phyloP scores from a whole-genome alignment of 805 yeast genomes.

The Kodamaea laetipori region DNA sequence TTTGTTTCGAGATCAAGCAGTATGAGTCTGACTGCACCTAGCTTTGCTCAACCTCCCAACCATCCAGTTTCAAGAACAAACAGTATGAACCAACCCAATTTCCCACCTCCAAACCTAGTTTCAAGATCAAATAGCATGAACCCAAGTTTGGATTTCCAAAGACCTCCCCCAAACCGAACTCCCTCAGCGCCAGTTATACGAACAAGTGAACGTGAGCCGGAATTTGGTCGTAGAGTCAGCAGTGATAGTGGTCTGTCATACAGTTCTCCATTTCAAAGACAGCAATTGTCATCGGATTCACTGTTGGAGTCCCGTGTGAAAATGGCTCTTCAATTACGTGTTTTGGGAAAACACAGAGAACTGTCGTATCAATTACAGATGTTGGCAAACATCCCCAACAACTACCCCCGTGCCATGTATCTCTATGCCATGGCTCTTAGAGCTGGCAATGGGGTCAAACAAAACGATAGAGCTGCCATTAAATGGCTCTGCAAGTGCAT shows the following conservation, averaged over 20 bases:
- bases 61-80: too few species aligned
- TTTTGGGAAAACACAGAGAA: conserved; percentile 62
- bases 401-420: conserved; percentile 60
- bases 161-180: conserved; percentile 7
- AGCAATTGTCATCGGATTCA: neutral
- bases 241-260: neutral
- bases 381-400: conserved; percentile 63
- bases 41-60: too few species aligned
- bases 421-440: conserved; percentile 68
- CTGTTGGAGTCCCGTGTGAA: conserved; percentile 35
- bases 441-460: conserved; percentile 67
- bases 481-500: conserved; percentile 59
- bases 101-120: neutral
- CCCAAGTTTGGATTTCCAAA: too few species aligned
- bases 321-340: conserved; percentile 52
- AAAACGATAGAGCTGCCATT: conserved; percentile 55
- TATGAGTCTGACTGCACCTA: neutral
- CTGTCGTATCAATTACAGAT: conserved; percentile 67
- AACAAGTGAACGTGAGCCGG: neutral
- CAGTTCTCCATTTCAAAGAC: conserved; percentile 5
- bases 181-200: conserved; percentile 14
- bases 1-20: neutral
- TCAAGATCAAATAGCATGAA: neutral
- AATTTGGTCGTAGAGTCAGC: neutral
- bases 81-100: too few species aligned